Conservation (phyloP, 2,329 filamentous ascomycete species). For the Zymoseptoria passerinii region DNA sequence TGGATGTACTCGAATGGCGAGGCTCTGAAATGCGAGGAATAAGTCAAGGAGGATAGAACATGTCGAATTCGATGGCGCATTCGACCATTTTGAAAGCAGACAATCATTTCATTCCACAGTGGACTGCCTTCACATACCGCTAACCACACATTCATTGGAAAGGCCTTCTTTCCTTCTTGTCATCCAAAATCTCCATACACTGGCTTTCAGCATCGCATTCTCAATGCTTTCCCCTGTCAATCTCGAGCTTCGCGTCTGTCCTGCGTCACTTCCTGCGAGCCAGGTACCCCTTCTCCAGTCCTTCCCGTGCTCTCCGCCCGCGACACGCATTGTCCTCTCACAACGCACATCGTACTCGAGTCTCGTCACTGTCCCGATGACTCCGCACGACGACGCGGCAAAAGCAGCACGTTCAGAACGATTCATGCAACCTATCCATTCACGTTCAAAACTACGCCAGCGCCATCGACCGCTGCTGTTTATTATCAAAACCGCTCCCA, state of each 20-base stretch:
- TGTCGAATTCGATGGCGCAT: too few species aligned
- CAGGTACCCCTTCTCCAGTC: background rate
- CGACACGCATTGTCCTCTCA: background rate
- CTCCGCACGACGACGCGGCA: background rate
- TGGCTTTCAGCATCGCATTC: background rate
- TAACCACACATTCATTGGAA: background rate
- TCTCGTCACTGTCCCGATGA: too few species aligned
- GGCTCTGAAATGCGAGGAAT: too few species aligned
- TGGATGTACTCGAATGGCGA: too few species aligned
- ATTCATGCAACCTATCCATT: background rate
- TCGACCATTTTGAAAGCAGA: too few species aligned
- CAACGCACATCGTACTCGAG: too few species aligned
- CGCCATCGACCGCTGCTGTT: slow-evolving; percentile 22
- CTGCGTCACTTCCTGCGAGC: background rate
- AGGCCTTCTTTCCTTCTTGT: background rate
- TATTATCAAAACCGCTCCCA: slow-evolving; percentile 10
- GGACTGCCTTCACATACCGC: too few species aligned
- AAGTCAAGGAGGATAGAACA: too few species aligned
- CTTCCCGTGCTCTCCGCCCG: background rate
- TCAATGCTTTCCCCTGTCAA: background rate
- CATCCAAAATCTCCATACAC: background rate
- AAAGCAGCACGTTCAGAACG: background rate
- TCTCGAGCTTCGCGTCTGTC: background rate
- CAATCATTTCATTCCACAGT: too few species aligned
- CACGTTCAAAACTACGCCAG: background rate